These are phyloP conservation scores for Dictyostelium intermedium DNA, from an alignment of 78 protist species.

Conservation along the genomic window DNA sequence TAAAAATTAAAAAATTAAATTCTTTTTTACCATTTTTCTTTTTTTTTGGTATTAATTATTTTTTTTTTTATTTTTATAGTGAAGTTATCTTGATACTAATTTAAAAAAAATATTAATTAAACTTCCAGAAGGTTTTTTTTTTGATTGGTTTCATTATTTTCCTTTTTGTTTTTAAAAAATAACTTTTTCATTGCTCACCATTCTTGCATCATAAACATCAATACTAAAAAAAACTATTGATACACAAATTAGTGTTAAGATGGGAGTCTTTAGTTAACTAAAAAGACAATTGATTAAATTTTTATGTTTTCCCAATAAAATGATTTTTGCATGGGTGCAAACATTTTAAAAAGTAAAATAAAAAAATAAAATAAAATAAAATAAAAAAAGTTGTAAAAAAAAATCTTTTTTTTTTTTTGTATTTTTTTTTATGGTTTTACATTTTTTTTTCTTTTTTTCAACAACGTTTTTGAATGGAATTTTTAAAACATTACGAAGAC, in stretches of 20 bases:
- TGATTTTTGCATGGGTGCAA: not conserved
- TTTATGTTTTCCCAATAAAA: not conserved
- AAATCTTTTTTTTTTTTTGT: not conserved
- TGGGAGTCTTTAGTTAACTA: not conserved
- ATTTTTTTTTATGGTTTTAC: not conserved
- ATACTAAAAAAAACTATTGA: not conserved
- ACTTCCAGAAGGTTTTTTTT: not conserved
- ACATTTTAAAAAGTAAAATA: not conserved
- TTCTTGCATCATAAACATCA: not conserved
- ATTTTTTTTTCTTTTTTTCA: not conserved
- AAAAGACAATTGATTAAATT: not conserved
- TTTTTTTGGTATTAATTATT: not conserved
- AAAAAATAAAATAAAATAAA: not conserved
- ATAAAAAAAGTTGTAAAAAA: not conserved
- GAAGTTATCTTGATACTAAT: not conserved
- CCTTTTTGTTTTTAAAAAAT: not conserved
- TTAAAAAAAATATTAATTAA: too few relatives aligned
- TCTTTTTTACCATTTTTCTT: not conserved
- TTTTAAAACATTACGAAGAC: not conserved
- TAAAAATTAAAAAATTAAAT: not conserved
- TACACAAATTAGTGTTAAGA: not conserved
- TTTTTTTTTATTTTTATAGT: not conserved
- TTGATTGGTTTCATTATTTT: too few relatives aligned
- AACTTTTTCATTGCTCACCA: not conserved
- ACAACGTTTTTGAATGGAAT: not conserved